A percentile compares a stretch with the other conserved stretches of the same genome.
Conservation (phyloP, 108 stramenopile genomes). For the Nitzschia inconspicua region DNA sequence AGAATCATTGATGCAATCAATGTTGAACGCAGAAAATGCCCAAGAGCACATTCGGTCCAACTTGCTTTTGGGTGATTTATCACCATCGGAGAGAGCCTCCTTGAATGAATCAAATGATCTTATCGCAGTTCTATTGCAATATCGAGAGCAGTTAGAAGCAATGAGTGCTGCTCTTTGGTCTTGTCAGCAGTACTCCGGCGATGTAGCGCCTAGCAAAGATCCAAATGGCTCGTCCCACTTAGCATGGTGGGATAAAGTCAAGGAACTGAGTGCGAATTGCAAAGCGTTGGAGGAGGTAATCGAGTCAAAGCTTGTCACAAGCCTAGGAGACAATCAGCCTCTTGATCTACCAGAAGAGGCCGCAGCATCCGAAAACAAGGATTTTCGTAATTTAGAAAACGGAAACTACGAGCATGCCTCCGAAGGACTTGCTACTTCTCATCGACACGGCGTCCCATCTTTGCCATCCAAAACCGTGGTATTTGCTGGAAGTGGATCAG, state of each 20-base stretch:
- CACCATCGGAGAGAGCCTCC: neutral
- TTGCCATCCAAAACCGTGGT: conserved; percentile 18
- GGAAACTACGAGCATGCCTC: conserved; percentile 9
- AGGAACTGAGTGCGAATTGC: conserved; percentile 10
- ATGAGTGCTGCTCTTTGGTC: conserved; percentile 30
- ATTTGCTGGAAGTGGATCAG: conserved; percentile 7
- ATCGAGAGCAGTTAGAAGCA: conserved; percentile 26
- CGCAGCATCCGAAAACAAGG: neutral
- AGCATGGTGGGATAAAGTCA: conserved; percentile 13
- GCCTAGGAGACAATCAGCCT: neutral
- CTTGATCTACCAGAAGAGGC: no score
- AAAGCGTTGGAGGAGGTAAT: conserved; percentile 16
- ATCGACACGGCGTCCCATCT: no score
- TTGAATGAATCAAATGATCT: neutral
- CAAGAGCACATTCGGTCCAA: conserved; percentile 8
- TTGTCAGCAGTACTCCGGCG: conserved; percentile 13
- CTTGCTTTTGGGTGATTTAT: conserved; percentile 10
- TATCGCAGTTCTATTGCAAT: conserved; percentile 12
- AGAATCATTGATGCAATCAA: conserved; percentile 4
- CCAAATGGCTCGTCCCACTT: neutral
- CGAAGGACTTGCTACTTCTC: no score
- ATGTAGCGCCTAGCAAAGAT: neutral
- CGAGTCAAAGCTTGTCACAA: neutral
- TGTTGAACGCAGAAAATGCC: conserved; percentile 14
- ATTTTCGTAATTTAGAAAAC: no score